Evolutionary conservation across 345 rosid species (phyloP).

Genomic region (Microcos paniculata): DNA sequence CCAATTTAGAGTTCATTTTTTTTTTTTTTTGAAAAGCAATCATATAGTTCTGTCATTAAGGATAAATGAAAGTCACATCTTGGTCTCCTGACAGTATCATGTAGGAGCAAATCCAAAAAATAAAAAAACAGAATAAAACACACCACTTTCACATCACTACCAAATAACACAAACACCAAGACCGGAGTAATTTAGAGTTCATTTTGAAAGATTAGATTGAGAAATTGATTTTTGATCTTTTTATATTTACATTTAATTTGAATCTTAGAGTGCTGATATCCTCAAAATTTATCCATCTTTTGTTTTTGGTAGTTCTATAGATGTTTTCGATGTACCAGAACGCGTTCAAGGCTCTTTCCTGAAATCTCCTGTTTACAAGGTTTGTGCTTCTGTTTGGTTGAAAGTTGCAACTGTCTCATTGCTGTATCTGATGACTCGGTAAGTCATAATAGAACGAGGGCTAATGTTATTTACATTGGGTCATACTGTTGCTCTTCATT

Average conservation of each 20-base stretch:
- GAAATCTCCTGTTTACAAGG: slow-evolving; percentile 61
- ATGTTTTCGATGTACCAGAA: slow-evolving; percentile 63
- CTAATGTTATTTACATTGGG: not conserved
- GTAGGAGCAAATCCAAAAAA: no score
- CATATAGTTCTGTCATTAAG: no score
- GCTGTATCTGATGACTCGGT: not conserved
- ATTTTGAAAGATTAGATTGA: slow-evolving; percentile 10
- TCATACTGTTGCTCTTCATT: not conserved
- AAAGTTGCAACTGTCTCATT: not conserved
- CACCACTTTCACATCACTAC: no score
- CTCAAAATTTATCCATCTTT: slow-evolving; percentile 11
- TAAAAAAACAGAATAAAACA: no score
- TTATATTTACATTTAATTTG: not conserved
- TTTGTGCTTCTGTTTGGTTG: slow-evolving; percentile 23
- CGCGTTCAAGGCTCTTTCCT: slow-evolving; percentile 72
- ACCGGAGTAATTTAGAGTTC: slow-evolving; percentile 16
- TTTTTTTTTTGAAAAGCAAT: no score
- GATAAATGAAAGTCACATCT: no score
- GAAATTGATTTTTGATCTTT: slow-evolving; percentile 5
- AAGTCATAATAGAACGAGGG: not conserved
- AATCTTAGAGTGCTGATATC: slow-evolving; percentile 6
- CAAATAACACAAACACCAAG: no score
- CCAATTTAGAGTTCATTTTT: no score
- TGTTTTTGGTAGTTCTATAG: slow-evolving; percentile 51
- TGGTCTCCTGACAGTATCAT: no score